phyloP scores from a whole-genome alignment of 2,329 filamentous ascomycete genomes.

The Immersiporthe knoxdaviesiana region DNA sequence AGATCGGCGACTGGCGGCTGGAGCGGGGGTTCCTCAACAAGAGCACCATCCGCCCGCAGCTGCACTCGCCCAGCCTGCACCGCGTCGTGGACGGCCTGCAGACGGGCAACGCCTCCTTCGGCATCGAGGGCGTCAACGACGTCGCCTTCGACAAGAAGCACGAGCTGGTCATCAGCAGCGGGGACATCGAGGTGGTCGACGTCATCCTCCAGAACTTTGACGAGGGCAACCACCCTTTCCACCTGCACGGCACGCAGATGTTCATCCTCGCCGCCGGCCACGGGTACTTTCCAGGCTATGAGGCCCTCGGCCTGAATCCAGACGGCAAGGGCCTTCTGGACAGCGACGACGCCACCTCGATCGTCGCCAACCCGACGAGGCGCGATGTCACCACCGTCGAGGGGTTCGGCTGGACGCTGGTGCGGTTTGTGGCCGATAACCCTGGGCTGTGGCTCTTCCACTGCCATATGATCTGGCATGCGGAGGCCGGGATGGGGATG shows the following conservation, averaged over 20 bases:
- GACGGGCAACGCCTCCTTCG: constrained; percentile 49
- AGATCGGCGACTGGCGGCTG: constrained; percentile 61
- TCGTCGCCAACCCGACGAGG: constrained; percentile 47
- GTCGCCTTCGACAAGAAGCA: constrained; percentile 47
- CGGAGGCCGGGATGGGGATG: constrained; percentile 45
- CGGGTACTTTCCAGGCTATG: constrained; percentile 56
- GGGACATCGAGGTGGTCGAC: constrained; percentile 54
- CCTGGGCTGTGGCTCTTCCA: constrained; percentile 50
- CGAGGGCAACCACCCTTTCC: constrained; percentile 65
- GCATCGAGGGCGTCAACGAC: constrained; percentile 55
- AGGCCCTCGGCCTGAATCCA: constrained; percentile 38
- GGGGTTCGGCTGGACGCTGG: constrained; percentile 53
- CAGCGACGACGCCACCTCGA: constrained; percentile 35
- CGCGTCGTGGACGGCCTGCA: constrained; percentile 51
- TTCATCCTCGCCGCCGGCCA: constrained; percentile 65
- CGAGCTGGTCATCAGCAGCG: constrained; percentile 60
- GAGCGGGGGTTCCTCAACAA: constrained; percentile 62
- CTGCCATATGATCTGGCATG: constrained; percentile 46
- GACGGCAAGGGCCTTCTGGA: constrained; percentile 41
- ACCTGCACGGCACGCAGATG: constrained; percentile 66
- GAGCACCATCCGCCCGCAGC: constrained; percentile 55
- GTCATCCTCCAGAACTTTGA: constrained; percentile 66
- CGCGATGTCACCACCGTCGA: constrained; percentile 51
- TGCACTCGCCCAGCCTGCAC: constrained; percentile 52
- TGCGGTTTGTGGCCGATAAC: constrained; percentile 54